Base-by-base conservation (phyloP, 1,284 basidiomycete species). In the Erythrobasidium hasegawianum region DNA sequence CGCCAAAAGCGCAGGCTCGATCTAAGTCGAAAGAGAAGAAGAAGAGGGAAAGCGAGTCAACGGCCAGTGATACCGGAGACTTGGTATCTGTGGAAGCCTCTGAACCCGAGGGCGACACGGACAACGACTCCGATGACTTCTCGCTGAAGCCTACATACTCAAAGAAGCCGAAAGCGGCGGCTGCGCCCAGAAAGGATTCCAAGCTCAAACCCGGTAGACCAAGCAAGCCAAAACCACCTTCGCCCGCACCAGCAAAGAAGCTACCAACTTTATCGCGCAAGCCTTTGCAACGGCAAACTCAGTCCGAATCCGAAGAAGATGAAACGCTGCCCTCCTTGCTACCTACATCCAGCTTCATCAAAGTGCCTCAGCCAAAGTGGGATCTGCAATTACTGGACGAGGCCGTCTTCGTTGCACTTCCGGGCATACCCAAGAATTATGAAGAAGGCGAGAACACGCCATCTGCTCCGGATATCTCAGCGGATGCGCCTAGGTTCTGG, bases 361-460 rank as follows among this genome's bases (percentile, higher is more conserved):
- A 24, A n/a, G n/a, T n/a, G 24, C 18, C 47, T 1, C 16, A 27
- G n/a, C n/a, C 26, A 11, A 8, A 20, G 7, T 59, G 45, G 18
- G 52, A 62, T 29, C 39, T 55, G 18, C 50, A 33, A 18, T 33
- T 53, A 14, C 50, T 55, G n/a, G 52, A 62, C 22, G 52, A 54
- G 13, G 33, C n/a, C 16, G 38, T 52, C 20, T 55, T 55, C 29
- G 50, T 55, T 5, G 40, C 50, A 7, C 33, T 62, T 8, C 41
- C 61, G 22, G 59, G 45, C 7, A 33, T 14, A n/a, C 20, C 49
- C 5, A 61, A 61, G 39, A 38, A n/a, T 11, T 1, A 3, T 14
- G 22, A 11, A 3, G 14, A 38, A 2, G 26, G 18, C 18, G 43
- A 47, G 22, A 24, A 5, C 43, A 8, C 4, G 43, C n/a, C n/a